Evolutionary conservation across 1,284 basidiomycete genomes (phyloP).

Genomic region (Trichosporon ovoides): DNA sequence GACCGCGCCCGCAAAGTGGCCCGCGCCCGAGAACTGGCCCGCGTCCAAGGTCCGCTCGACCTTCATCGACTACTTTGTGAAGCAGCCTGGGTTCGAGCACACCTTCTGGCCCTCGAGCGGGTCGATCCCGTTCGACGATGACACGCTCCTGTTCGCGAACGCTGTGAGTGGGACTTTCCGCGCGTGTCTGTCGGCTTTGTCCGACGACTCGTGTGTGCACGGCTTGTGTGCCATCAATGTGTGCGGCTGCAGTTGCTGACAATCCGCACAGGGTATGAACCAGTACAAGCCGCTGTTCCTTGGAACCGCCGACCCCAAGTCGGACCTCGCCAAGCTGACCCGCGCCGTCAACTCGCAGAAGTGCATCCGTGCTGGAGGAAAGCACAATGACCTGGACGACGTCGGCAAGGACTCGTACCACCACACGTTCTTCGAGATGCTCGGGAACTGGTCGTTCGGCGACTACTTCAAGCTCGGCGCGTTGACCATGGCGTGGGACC

Average conservation of each 20-base stretch:
- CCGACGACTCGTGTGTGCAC: too few species aligned
- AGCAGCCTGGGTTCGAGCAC: conserved; percentile 62
- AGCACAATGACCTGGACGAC: conserved; percentile 98
- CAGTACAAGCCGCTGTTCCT: conserved; percentile 98
- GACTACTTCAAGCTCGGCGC: conserved; percentile 99
- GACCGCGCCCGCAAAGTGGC: conserved; percentile 43
- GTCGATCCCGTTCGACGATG: conserved; percentile 94
- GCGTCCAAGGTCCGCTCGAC: conserved; percentile 65
- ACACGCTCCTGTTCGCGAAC: conserved; percentile 95
- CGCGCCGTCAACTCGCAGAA: conserved; percentile 95
- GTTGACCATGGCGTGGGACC: conserved; percentile 86
- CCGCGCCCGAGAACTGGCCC: conserved; percentile 57
- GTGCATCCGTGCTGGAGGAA: conserved; percentile 96
- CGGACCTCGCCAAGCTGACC: conserved; percentile 80
- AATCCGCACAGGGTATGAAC: conserved; percentile 69
- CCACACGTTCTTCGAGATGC: conserved; percentile 98
- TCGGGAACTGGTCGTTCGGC: conserved; percentile 99
- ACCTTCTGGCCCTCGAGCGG: conserved; percentile 89
- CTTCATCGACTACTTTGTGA: conserved; percentile 71
- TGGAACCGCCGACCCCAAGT: conserved; percentile 86
- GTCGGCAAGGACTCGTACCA: conserved; percentile 81
- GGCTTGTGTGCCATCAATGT: neutral
- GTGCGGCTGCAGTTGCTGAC: neutral
- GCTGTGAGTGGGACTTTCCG: conserved; percentile 54
- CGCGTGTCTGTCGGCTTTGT: neutral